These are phyloP conservation scores for Cryphonectria parasitica DNA, from an alignment of 2,329 filamentous ascomycete genomes.

Conservation along the genomic window DNA sequence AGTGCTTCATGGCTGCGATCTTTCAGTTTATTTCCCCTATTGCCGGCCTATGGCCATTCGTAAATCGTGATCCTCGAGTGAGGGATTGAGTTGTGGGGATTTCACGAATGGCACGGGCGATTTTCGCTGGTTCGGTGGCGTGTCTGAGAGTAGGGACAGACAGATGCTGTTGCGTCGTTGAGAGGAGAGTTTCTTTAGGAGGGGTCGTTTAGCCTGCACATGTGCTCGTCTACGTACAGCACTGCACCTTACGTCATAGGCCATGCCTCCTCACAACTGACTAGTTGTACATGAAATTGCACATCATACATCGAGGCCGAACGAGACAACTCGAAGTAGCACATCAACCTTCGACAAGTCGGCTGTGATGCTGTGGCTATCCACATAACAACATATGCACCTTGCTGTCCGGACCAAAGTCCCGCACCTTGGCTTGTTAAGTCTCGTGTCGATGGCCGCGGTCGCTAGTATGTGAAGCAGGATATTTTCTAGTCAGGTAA, in stretches of 20 bases:
- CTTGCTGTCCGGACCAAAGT: not conserved
- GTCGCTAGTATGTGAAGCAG: not conserved
- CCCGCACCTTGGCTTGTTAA: not conserved
- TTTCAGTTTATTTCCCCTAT: not conserved
- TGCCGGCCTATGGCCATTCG: not conserved
- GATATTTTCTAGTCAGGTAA: no score
- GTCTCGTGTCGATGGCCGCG: not conserved
- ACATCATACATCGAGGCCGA: not conserved
- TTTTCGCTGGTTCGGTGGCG: not conserved
- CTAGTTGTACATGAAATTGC: not conserved
- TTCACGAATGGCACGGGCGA: not conserved
- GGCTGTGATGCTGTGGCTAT: not conserved
- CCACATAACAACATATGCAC: not conserved
- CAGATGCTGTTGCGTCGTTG: not conserved
- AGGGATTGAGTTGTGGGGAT: not conserved
- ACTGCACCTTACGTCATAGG: slow-evolving; percentile 1
- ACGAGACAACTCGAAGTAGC: not conserved
- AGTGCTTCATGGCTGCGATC: slow-evolving; percentile 50
- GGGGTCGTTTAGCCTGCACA: not conserved
- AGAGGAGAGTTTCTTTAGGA: not conserved
- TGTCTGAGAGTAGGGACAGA: not conserved
- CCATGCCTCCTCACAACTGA: not conserved
- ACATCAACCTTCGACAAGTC: not conserved
- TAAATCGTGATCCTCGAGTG: not conserved
- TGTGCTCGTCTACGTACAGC: not conserved